A percentile compares a stretch with the other conserved stretches of the same genome.
phyloP scores from a whole-genome alignment of 2,329 filamentous ascomycete genomes.

The Tolypocladium guangdongense region DNA sequence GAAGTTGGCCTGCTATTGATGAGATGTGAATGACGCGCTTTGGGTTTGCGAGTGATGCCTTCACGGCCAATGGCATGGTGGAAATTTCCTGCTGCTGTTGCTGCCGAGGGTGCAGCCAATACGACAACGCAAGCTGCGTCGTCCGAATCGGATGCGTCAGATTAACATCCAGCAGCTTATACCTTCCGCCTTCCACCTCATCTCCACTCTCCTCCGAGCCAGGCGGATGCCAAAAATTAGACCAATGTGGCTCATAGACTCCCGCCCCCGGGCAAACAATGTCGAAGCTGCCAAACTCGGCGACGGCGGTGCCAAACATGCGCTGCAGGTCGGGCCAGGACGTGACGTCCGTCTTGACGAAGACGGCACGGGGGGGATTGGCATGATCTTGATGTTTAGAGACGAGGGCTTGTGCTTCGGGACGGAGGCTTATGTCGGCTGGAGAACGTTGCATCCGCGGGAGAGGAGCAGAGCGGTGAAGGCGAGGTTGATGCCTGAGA shows the following conservation, averaged over 20 bases:
- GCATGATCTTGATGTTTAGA: conserved; percentile 7
- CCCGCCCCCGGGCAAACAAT: conserved; percentile 35
- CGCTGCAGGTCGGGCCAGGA: conserved; percentile 25
- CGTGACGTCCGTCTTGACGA: conserved; percentile 33
- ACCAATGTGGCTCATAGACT: conserved; percentile 33
- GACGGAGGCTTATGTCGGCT: conserved; percentile 32
- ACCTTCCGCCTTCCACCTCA: conserved; percentile 15
- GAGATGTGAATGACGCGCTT: conserved; percentile 27
- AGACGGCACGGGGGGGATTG: conserved; percentile 22
- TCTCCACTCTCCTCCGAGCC: conserved; percentile 23
- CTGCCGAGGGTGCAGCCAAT: conserved; percentile 21
- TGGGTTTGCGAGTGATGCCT: conserved; percentile 14
- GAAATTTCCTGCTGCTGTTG: no score
- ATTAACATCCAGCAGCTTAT: conserved; percentile 28
- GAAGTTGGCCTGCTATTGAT: conserved; percentile 24
- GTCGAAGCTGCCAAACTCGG: conserved; percentile 26
- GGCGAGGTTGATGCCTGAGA: conserved; percentile 28
- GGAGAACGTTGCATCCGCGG: conserved; percentile 30
- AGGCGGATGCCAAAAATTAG: conserved; percentile 30
- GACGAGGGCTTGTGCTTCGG: conserved; percentile 27
- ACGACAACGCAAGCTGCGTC: conserved; percentile 27
- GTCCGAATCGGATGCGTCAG: conserved; percentile 28
- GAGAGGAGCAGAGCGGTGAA: conserved; percentile 31
- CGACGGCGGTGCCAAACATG: conserved; percentile 22
- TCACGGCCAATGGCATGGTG: background rate